phyloP scores from a whole-genome alignment of 163 green algal species.

The Scenedesmus sp. region DNA sequence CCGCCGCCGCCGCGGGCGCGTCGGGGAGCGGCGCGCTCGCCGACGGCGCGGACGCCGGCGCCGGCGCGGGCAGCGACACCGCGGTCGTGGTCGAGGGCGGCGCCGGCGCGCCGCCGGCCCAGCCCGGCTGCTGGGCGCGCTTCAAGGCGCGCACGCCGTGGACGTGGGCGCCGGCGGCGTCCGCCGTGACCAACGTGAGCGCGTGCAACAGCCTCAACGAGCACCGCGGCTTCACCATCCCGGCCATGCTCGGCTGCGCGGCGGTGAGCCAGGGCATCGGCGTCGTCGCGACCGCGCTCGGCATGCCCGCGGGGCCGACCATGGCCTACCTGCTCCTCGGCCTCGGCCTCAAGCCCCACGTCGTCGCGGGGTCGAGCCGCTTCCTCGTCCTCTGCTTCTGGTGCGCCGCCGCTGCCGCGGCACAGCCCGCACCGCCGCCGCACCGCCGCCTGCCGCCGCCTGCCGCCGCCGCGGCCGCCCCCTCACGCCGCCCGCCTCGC shows the following conservation, averaged over 20 bases:
- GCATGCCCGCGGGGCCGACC: constrained; percentile 22
- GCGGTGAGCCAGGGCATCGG: not conserved
- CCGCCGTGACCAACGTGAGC: constrained; percentile 8
- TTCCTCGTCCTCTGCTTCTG: constrained; percentile 36
- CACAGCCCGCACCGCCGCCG: not conserved
- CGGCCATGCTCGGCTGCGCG: not conserved
- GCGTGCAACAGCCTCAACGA: constrained; percentile 31
- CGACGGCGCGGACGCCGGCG: not conserved
- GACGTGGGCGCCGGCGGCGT: not conserved
- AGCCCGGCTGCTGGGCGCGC: not conserved
- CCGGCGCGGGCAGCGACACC: too few relatives aligned
- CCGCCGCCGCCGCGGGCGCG: not conserved
- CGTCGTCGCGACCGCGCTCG: constrained; percentile 17
- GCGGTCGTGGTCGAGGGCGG: too few relatives aligned
- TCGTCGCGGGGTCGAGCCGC: constrained; percentile 37
- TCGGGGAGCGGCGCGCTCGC: not conserved
- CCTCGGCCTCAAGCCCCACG: constrained; percentile 33
- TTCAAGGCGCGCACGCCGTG: constrained; percentile 6
- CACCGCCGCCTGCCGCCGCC: not conserved
- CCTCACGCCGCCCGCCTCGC: too few relatives aligned
- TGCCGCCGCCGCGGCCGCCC: not conserved
- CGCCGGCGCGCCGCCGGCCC: too few relatives aligned
- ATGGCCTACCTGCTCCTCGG: constrained; percentile 28
- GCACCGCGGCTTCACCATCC: not conserved
- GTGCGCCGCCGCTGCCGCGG: not conserved